These are phyloP conservation scores for Musa itinerans DNA, from an alignment of 176 grass and related monocot species.

Conservation along the genomic window DNA sequence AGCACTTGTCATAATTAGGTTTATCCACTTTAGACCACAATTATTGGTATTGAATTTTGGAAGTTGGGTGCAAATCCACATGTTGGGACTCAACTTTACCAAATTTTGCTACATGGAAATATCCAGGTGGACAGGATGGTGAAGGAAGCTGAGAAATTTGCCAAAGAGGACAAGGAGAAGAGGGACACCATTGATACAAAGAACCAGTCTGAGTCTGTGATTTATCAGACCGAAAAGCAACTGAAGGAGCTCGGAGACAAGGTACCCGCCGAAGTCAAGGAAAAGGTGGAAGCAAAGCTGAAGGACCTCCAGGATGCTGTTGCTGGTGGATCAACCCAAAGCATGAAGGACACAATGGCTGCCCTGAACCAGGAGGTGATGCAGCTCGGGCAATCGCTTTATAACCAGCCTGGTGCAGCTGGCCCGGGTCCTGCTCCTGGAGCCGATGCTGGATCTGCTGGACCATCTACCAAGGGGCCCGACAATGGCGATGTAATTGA, in stretches of 20 bases:
- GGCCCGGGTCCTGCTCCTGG: slow-evolving; percentile 33
- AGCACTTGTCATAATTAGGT: too few species aligned
- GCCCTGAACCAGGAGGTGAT: slow-evolving; percentile 90
- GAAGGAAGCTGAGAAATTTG: slow-evolving; percentile 77
- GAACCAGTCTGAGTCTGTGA: slow-evolving; percentile 81
- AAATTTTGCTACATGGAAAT: not conserved
- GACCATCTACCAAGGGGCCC: slow-evolving; percentile 34
- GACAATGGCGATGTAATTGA: slow-evolving; percentile 79
- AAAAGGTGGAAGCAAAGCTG: slow-evolving; percentile 68
- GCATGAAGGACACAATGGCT: slow-evolving; percentile 72
- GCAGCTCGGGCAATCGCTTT: slow-evolving; percentile 85
- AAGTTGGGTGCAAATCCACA: not conserved
- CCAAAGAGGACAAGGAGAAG: slow-evolving; percentile 95
- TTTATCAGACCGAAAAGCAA: slow-evolving; percentile 96
- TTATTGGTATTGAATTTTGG: too few species aligned
- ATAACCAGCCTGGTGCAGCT: slow-evolving; percentile 54
- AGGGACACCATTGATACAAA: slow-evolving; percentile 94
- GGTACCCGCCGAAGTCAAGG: slow-evolving; percentile 68
- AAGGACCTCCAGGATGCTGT: slow-evolving; percentile 74
- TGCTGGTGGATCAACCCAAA: slow-evolving; percentile 56
- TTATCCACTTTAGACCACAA: too few species aligned
- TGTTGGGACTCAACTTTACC: too few species aligned
- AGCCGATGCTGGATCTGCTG: slow-evolving; percentile 27
- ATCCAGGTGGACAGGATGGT: slow-evolving; percentile 90
- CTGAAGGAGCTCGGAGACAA: slow-evolving; percentile 88